Evolutionary conservation across 805 yeast species (phyloP).

Genomic region (Zygosaccharomyces kombuchaensis): DNA sequence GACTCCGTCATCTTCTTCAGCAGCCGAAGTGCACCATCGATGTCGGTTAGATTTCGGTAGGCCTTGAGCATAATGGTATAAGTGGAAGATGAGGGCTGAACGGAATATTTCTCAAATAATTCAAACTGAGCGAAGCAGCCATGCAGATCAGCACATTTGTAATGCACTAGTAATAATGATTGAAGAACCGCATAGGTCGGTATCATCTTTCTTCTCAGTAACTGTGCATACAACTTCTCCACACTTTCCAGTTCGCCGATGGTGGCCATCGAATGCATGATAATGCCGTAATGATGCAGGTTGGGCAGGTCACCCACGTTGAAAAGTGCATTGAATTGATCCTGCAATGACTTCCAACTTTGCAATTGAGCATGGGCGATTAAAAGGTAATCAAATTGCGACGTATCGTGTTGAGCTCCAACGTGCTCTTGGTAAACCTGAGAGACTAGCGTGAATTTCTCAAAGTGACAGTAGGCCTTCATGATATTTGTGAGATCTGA

Average conservation of each 20-base stretch:
- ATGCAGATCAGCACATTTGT: constrained; percentile 21
- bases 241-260: constrained; percentile 47
- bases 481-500: constrained; percentile 26
- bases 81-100: constrained; percentile 27
- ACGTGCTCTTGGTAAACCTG: constrained; percentile 38
- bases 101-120: constrained; percentile 28
- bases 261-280: constrained; percentile 55
- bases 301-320: constrained; percentile 52
- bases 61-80: constrained; percentile 30
- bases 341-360: constrained; percentile 53
- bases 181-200: constrained; percentile 40
- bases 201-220: constrained; percentile 41
- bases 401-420: constrained; percentile 39
- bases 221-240: constrained; percentile 46
- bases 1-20: constrained; percentile 29
- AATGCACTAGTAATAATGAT: constrained; percentile 27
- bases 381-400: constrained; percentile 47
- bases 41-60: constrained; percentile 22
- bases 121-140: constrained; percentile 31
- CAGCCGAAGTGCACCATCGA: constrained; percentile 32
- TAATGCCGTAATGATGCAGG: constrained; percentile 52
- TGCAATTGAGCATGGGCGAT: constrained; percentile 41
- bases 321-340: constrained; percentile 52
- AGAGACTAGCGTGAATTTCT: constrained; percentile 27
- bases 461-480: constrained; percentile 21